Evolutionary conservation across 148 eudicot genomes (phyloP), one percentile per base, ranked within the genome.

Genomic region (Diospyros lotus): DNA sequence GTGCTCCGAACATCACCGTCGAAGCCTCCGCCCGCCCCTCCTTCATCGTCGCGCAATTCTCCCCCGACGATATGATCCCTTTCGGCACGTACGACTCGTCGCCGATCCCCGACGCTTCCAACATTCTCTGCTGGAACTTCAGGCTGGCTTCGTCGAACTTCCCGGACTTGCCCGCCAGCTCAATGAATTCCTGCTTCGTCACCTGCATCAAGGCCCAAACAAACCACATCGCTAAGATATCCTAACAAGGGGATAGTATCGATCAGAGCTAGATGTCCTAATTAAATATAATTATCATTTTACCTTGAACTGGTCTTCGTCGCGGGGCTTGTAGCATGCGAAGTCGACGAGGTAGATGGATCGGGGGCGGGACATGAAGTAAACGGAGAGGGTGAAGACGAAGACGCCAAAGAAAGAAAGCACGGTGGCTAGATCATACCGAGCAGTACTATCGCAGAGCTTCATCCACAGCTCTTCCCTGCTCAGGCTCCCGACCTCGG

Each of bases 11-110:
- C 67, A 95, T 95, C 17, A 95, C 94, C 70, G 75, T 81, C 0
- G 94, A 79, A 3, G 99, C 99, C 40, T 95, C 99, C 9, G 85
- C 90, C 28, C 99, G 77, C 3, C 99, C 99, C 65, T 84, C 96
- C 51, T 95, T 95, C 99, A 95, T 95, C 0, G 97, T 93, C 9
- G 86, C 68, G 39, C 80, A 84, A 73, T 89, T 92, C 46, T 85
- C 90, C 2, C 73, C 66, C 1, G 93, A 82, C 54, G 72, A 70
- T 1, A 92, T 82, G 38, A 91, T 28, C 28, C 28, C 81, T 73
- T 86, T 90, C 0, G 98, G 97, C 18, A 95, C 87, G 73, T 90
- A 92, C 10, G 91, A 89, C 72, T 95, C 98, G 77, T 95, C 91
- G 0, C 98, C 98, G 2, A 95, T 78, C 9, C 98, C 98, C 0